These are phyloP conservation scores for Thelephora aurantiotincta DNA, from an alignment of 768 basidiomycete species.

Conservation along the genomic window DNA sequence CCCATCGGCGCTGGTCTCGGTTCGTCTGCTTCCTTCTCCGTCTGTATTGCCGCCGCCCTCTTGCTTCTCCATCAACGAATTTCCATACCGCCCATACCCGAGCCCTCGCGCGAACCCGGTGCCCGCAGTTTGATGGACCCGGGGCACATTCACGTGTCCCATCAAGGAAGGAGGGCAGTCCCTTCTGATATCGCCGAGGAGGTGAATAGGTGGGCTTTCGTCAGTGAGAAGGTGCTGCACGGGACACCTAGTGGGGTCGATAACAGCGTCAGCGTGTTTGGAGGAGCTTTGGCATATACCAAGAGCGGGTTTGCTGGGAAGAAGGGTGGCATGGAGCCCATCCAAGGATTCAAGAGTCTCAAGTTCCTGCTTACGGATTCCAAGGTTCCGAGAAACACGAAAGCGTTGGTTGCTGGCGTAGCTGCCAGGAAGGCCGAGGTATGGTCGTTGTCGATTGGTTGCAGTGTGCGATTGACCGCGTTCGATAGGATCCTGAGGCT, in stretches of 20 bases:
- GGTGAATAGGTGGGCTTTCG: conserved; percentile 88
- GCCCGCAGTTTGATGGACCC: conserved; percentile 16
- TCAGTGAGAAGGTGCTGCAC: conserved; percentile 91
- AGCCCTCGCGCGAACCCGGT: conserved; percentile 21
- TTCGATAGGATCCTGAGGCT: conserved; percentile 62
- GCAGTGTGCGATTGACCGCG: background rate
- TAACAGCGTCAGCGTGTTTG: conserved; percentile 86
- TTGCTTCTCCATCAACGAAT: conserved; percentile 67
- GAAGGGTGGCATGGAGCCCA: conserved; percentile 71
- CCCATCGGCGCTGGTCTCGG: conserved; percentile 95
- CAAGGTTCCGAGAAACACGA: conserved; percentile 86
- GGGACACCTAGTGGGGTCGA: conserved; percentile 97
- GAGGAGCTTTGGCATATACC: conserved; percentile 86
- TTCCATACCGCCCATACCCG: conserved; percentile 34
- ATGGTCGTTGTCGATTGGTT: conserved; percentile 12
- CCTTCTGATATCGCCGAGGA: conserved; percentile 52
- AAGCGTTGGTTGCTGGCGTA: conserved; percentile 87
- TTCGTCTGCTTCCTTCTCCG: conserved; percentile 92
- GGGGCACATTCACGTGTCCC: conserved; percentile 47
- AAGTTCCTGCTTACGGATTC: conserved; percentile 89
- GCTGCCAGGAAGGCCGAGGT: conserved; percentile 52
- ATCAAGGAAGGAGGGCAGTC: conserved; percentile 53
- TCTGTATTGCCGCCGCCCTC: conserved; percentile 69
- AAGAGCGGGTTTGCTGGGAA: conserved; percentile 51
- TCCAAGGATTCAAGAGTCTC: conserved; percentile 88